These are phyloP conservation scores for Paramarasmius palmivorus DNA, from an alignment of 1,284 basidiomycete species.

Conservation along the genomic window DNA sequence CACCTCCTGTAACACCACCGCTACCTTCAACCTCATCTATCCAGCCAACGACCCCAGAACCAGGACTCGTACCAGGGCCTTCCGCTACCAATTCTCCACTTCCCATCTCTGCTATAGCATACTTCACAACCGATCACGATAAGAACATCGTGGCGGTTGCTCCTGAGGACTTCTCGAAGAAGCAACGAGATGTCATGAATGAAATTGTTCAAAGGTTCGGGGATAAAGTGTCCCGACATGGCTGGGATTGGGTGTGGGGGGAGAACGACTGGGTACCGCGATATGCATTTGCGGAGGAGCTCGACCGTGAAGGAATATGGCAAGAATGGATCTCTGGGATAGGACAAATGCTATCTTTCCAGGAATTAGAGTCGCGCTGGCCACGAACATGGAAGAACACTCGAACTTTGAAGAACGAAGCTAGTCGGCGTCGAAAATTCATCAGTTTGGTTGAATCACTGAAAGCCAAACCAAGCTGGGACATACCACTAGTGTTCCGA, in stretches of 20 bases:
- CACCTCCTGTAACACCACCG: no score
- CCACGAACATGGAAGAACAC: not conserved
- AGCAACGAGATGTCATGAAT: not conserved
- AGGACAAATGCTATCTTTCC: not conserved
- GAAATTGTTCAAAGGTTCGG: not conserved
- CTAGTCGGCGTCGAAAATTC: not conserved
- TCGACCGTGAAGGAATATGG: not conserved
- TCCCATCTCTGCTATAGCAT: not conserved
- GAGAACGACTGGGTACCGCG: not conserved
- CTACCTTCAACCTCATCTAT: no score
- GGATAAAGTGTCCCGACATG: not conserved
- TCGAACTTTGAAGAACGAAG: not conserved
- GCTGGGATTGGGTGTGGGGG: not conserved
- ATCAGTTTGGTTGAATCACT: not conserved
- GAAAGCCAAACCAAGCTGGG: not conserved
- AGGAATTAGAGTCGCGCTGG: not conserved
- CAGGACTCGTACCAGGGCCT: no score
- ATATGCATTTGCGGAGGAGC: not conserved
- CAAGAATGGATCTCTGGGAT: not conserved
- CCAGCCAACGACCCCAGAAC: no score
- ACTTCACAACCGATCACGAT: not conserved
- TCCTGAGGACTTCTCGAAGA: not conserved
- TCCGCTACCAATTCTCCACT: no score
- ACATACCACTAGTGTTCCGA: not conserved
- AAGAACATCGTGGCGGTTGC: not conserved